phyloP scores from a whole-genome alignment of 148 eudicot genomes.

The Rhododendron henanense region DNA sequence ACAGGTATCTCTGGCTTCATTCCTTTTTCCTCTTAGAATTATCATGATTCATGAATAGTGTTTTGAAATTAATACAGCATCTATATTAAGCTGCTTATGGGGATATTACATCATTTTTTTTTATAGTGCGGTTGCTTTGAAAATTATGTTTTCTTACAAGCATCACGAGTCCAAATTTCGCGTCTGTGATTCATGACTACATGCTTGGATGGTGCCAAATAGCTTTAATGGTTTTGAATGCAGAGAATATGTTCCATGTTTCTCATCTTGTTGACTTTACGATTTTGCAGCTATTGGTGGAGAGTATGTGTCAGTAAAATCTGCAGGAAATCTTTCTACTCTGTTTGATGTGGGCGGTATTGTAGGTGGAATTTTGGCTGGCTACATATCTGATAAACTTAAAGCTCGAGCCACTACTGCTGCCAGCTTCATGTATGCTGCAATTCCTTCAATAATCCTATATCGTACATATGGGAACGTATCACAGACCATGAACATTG shows the following conservation, averaged over 20 bases:
- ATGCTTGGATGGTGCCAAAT: neutral
- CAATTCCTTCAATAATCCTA: conserved; percentile 78
- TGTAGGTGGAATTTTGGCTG: conserved; percentile 86
- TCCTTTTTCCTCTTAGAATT: neutral
- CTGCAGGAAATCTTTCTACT: conserved; percentile 96
- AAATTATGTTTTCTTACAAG: no score
- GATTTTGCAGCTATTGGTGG: conserved; percentile 77
- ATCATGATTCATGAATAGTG: neutral
- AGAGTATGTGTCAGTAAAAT: conserved; percentile 69
- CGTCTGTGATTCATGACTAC: neutral
- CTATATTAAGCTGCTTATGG: neutral
- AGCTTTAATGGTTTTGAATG: neutral
- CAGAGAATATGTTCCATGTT: neutral
- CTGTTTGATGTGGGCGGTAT: conserved; percentile 94
- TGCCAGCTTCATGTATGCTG: conserved; percentile 76
- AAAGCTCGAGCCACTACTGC: conserved; percentile 89
- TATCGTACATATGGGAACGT: conserved; percentile 69
- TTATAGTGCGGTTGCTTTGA: neutral
- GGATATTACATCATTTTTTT: neutral
- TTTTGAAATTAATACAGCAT: neutral
- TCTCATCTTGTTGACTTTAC: neutral
- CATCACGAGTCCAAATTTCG: neutral
- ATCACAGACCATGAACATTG: conserved; percentile 63
- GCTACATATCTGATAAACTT: conserved; percentile 82
- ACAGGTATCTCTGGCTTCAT: conserved; percentile 50